These are phyloP conservation scores for Choiromyces venosus DNA, from an alignment of 495 filamentous ascomycete species.

Conservation along the genomic window DNA sequence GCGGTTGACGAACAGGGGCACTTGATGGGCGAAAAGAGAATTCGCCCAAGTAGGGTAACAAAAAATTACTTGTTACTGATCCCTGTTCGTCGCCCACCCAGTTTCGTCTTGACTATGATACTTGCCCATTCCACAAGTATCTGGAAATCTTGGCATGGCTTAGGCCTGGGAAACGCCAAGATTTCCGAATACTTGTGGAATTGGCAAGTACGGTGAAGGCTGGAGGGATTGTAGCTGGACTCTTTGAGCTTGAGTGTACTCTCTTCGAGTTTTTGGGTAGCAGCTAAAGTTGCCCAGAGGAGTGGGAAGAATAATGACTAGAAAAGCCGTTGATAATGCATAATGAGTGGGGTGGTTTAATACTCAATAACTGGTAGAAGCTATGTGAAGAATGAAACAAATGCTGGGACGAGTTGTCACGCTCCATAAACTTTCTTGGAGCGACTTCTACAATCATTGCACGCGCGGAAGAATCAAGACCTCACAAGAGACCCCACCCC, in stretches of 20 bases:
- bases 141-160: no score
- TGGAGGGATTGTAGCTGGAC: slow-evolving; percentile 30
- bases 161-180: no score
- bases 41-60: no score
- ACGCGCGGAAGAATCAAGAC: neutral
- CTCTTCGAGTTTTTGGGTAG: neutral
- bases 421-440: neutral
- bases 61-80: no score
- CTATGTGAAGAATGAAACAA: neutral
- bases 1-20: no score
- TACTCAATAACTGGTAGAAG: neutral
- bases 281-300: neutral
- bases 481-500: neutral
- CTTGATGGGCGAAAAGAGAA: no score
- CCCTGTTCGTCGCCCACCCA: no score
- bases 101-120: no score
- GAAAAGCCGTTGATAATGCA: neutral
- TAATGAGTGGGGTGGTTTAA: neutral
- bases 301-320: neutral
- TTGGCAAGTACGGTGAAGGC: no score
- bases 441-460: no score
- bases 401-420: neutral
- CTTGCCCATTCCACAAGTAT: no score
- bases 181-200: no score
- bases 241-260: slow-evolving; percentile 14